Evolutionary conservation across 179 eudicot species (phyloP), one percentile per base, ranked within the genome.

Genomic region (Beta macrorhiza): DNA sequence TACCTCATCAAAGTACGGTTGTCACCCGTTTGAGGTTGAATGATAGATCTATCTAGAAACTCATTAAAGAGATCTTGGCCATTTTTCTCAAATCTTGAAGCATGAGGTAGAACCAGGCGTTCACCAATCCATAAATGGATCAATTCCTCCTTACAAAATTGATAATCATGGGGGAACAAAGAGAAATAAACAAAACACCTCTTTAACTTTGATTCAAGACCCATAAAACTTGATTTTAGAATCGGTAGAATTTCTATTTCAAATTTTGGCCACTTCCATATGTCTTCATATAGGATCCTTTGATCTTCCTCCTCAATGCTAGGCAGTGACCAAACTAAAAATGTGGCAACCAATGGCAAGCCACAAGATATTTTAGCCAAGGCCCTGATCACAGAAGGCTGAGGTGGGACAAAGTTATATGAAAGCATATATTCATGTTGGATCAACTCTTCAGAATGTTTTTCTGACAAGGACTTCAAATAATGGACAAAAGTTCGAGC

Each of bases 151-250:
- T 17, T 57, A 5, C 5, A 57, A 57, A 57, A 57, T 6, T 49
- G 52, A 49, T 22, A 49, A 9, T 19, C 58, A 72, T 52, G 29
- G 45, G 57, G 42, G 25, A 70, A 70, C 74, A 70, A 47, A 4
- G 74, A 70, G 53, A 70, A 70, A 45, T 70, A 70, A 44, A 70
- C 55, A 45, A 70, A 70, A 37, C 74, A 70, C 19, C 53, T 44
- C 9, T 44, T 70, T 22, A 70, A 70, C 16, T 44, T 8, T 45
- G 55, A 19, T n/a, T 70, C 5, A 44, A 70, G 55, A 70, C 20
- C 14, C 25, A 42, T 13, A 16, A 45, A 70, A 15, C 53, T 70
- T 25, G 74, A 70, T 45, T 19, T 45, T 70, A 70, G 13, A 42
- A 42, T 70, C 7, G 74, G 74, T 32, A 70, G 55, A 17, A 70